Evolutionary conservation across 129 eudicot species (phyloP), one percentile per base, ranked within the genome.

Genomic region (Flaveria trinervia): DNA sequence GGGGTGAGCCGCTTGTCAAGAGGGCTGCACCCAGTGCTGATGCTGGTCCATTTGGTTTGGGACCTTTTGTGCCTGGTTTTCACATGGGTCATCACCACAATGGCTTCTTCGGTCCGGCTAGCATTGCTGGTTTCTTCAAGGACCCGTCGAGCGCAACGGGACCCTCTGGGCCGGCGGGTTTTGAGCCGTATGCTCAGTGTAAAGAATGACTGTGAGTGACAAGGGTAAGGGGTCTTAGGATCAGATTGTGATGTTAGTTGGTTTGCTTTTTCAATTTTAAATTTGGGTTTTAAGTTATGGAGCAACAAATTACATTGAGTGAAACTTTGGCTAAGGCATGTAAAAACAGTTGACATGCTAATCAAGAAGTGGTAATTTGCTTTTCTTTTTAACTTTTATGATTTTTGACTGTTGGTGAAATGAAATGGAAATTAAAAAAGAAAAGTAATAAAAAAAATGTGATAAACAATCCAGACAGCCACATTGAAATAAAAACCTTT

Each of bases 1-100:
- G 92, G 72, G 84, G 90, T 14, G 97, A 91, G 73, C 90, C 89
- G 0, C 59, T 86, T 43, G 72, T 79, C 57, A 89, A 84, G 83
- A 84, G 93, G 80, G 51, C 82, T 25, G 68, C 71, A 9, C 93
- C 81, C 16, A 17, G 77, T 18, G 65, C 71, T 16, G 96, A 83
- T 25, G 79, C 65, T 50, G 78, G 84, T 30, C 18, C 77, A 1
- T 49, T n/a, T 30, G 88, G 89, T n/a, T 69, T 79, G 65, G 70
- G 74, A 9, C 68, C 82, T 18, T 84, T 61, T 79, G 76, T 70
- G 33, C 88, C 85, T 61, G 80, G 67, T 46, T 83, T 77, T 68
- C 88, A 82, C 18, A 67, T 80, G 77, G 84, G 57, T 50, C 83
- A 65, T 59, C 88, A 79, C 44, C 88, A 71, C 49, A 88, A 83